Evolutionary conservation across 768 basidiomycete genomes (phyloP).

Genomic region (Fomitopsis serialis): DNA sequence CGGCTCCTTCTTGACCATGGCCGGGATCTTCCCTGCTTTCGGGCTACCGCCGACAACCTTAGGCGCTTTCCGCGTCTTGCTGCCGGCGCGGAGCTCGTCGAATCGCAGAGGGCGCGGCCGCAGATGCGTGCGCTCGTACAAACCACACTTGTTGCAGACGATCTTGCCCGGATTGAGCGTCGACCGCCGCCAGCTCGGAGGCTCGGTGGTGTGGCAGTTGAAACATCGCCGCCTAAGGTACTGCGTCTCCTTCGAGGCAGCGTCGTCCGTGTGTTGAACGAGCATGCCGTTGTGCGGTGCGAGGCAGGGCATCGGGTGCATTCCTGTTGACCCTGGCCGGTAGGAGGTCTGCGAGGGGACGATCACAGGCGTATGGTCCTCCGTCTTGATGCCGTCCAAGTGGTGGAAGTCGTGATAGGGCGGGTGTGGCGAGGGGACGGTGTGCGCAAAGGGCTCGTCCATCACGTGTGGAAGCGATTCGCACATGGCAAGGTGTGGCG

Average conservation of each 20-base stretch:
- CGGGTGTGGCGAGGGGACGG: conserved; percentile 36
- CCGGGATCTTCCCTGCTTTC: conserved; percentile 29
- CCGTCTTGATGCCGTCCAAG: conserved; percentile 56
- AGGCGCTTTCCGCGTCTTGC: conserved; percentile 66
- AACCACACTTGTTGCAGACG: conserved; percentile 91
- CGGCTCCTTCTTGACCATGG: conserved; percentile 60
- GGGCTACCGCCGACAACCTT: conserved; percentile 22
- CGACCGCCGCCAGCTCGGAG: conserved; percentile 81
- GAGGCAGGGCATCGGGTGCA: conserved; percentile 33
- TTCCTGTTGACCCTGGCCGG: conserved; percentile 27
- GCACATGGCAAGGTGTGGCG: conserved; percentile 35
- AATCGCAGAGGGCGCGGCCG: conserved; percentile 80
- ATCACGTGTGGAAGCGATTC: conserved; percentile 23
- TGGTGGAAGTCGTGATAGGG: conserved; percentile 42
- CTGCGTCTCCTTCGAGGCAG: conserved; percentile 86
- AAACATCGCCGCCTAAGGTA: conserved; percentile 84
- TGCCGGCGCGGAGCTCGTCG: conserved; percentile 83
- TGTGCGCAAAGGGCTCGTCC: conserved; percentile 27
- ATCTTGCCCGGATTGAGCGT: conserved; percentile 90
- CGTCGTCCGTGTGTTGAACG: conserved; percentile 87
- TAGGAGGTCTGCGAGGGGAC: conserved; percentile 61
- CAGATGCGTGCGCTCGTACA: conserved; percentile 86
- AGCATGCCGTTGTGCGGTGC: conserved; percentile 46
- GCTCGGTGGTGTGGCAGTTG: conserved; percentile 91
- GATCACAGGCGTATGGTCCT: conserved; percentile 53